Percentiles rank a stretch among this genome's conserved stretches.
phyloP scores from a whole-genome alignment of 257 asterid species.

The Jacaranda copaia region DNA sequence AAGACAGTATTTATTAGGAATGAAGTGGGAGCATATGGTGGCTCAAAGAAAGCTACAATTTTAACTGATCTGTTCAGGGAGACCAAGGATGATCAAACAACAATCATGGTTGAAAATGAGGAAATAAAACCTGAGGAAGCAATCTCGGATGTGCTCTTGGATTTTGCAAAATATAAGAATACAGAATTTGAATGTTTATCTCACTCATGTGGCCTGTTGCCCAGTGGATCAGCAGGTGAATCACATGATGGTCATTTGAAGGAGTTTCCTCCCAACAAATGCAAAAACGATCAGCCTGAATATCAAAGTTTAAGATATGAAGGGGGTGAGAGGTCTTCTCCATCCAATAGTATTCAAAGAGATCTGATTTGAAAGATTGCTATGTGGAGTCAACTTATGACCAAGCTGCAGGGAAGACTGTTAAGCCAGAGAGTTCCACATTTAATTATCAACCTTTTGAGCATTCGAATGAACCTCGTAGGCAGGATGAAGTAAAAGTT shows the following conservation, averaged over 20 bases:
- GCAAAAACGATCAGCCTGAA: constrained; percentile 25
- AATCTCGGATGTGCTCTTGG: constrained; percentile 27
- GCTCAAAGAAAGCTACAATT: constrained; percentile 7
- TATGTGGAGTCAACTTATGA: constrained; percentile 22
- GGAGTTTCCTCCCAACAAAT: constrained; percentile 9
- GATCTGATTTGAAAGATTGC: constrained; percentile 10
- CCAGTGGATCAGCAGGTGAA: constrained; percentile 22
- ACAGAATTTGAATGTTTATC: constrained; percentile 20
- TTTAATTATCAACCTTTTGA: not conserved
- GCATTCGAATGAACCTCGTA: constrained; percentile 34
- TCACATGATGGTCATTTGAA: constrained; percentile 28
- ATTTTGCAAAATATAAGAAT: constrained; percentile 12
- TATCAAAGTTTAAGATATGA: constrained; percentile 8
- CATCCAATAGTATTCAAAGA: constrained; percentile 23
- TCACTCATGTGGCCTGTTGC: constrained; percentile 15
- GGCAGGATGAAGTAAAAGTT: constrained; percentile 15
- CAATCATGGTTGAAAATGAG: constrained; percentile 32
- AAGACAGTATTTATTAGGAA: constrained; percentile 35
- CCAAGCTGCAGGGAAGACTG: constrained; percentile 32
- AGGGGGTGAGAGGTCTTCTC: constrained; percentile 26
- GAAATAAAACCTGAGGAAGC: constrained; percentile 22
- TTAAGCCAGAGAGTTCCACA: constrained; percentile 28
- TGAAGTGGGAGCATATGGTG: constrained; percentile 36
- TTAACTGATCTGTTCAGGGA: constrained; percentile 33
- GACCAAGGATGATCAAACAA: constrained; percentile 21